Percentiles rank a stretch among this genome's conserved stretches.
Conservation (phyloP, 2,329 filamentous ascomycete species). For the Penicillium vulpinum region DNA sequence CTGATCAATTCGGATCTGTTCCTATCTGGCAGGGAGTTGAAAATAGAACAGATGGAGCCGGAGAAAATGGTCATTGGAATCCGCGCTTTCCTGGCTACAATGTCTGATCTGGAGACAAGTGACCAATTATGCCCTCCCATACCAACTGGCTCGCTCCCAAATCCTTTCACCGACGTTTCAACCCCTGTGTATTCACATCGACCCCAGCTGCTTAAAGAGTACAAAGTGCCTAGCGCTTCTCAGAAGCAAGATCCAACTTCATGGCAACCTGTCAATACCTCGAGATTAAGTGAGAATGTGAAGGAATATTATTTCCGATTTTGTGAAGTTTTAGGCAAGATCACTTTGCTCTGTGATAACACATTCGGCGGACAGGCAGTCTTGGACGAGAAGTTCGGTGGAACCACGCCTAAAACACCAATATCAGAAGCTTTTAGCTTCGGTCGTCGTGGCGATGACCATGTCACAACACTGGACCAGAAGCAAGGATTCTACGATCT, state of each 20-base stretch:
- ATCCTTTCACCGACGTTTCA: slow-evolving; percentile 40
- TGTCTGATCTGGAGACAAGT: slow-evolving; percentile 86
- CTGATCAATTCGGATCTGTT: slow-evolving; percentile 93
- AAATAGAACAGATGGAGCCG: slow-evolving; percentile 89
- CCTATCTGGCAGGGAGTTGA: slow-evolving; percentile 71
- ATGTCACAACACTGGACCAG: slow-evolving; percentile 71
- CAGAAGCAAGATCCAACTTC: slow-evolving; percentile 34
- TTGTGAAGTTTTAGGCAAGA: slow-evolving; percentile 91
- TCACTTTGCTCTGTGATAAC: slow-evolving; percentile 94
- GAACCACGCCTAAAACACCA: slow-evolving; percentile 86
- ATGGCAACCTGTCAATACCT: slow-evolving; percentile 57
- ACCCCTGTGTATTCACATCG: slow-evolving; percentile 38
- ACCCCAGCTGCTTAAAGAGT: slow-evolving; percentile 40
- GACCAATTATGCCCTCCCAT: slow-evolving; percentile 78
- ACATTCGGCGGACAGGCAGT: slow-evolving; percentile 95
- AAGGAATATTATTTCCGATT: slow-evolving; percentile 87
- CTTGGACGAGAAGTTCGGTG: slow-evolving; percentile 90
- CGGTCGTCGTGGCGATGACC: slow-evolving; percentile 76
- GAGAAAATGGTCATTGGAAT: slow-evolving; percentile 98
- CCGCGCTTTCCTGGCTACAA: slow-evolving; percentile 85
- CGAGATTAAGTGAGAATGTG: slow-evolving; percentile 69
- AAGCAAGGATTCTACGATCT: slow-evolving; percentile 95
- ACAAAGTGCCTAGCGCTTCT: slow-evolving; percentile 28
- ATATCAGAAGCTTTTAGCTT: slow-evolving; percentile 95
- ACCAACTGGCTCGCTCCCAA: slow-evolving; percentile 61